Evolutionary conservation across 129 eudicot species (phyloP).

Genomic region (Artemisia annua): DNA sequence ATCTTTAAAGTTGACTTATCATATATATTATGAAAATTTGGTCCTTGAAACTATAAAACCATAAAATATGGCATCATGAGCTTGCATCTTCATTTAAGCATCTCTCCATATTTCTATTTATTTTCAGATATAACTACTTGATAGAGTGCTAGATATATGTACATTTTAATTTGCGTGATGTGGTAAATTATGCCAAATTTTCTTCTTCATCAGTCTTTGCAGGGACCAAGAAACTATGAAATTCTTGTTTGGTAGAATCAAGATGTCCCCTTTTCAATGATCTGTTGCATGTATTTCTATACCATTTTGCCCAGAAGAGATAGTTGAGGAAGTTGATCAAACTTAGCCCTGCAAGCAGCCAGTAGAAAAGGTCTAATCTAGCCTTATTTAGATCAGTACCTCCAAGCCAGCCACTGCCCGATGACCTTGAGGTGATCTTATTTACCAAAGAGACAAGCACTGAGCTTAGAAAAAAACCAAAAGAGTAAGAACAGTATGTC

Average conservation of each 20-base stretch:
- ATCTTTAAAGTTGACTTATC: slow-evolving; percentile 7
- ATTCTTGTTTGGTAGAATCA: slow-evolving; percentile 21
- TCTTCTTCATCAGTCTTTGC: slow-evolving; percentile 42
- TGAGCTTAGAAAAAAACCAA: slow-evolving; percentile 87
- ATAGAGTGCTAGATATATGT: slow-evolving; percentile 20
- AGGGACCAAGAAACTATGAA: slow-evolving; percentile 15
- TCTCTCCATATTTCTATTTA: background rate
- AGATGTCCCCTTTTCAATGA: background rate
- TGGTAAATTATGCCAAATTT: slow-evolving; percentile 28
- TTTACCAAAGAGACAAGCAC: slow-evolving; percentile 80
- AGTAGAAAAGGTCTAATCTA: slow-evolving; percentile 78
- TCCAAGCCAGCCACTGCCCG: slow-evolving; percentile 66
- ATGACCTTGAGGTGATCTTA: slow-evolving; percentile 50
- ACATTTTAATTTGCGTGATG: background rate
- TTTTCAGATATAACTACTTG: slow-evolving; percentile 17
- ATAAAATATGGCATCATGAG: slow-evolving; percentile 22
- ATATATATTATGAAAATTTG: slow-evolving; percentile 13
- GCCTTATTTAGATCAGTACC: slow-evolving; percentile 73
- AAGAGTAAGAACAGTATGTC: slow-evolving; percentile 92
- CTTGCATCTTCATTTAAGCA: slow-evolving; percentile 28
- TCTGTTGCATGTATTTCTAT: slow-evolving; percentile 21
- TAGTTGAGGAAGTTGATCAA: slow-evolving; percentile 69
- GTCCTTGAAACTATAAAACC: slow-evolving; percentile 1
- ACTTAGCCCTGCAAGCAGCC: slow-evolving; percentile 77
- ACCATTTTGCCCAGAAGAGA: slow-evolving; percentile 84